Evolutionary conservation across 1,284 basidiomycete genomes (phyloP), one percentile per base, ranked within the genome.

Genomic region (Fistulina hepatica): DNA sequence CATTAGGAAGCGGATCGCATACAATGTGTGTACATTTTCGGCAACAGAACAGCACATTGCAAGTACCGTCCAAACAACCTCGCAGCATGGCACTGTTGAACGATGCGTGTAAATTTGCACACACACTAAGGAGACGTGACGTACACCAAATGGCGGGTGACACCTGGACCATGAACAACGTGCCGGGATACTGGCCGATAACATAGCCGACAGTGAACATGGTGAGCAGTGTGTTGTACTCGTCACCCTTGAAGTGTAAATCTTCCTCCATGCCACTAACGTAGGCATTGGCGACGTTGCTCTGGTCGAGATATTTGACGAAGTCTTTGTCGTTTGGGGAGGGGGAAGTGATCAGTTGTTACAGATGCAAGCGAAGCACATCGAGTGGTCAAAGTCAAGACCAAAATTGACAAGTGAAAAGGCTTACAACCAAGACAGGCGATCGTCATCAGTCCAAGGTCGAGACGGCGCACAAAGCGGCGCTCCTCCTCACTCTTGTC

Each of bases 221-320:
- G 3, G 41, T 42, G 12, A 36, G 22, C 6, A 41, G 31, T 13
- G 49, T 64, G 69, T 40, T 78, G 49, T 64, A 69, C 38, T 78
- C 61, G 35, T 68, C 69, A 8, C 73, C 73, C 33, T 60, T 52
- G 60, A 78, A 67, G 39, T 60, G 44, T 19, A 79, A 61, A 31
- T 76, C 74, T 48, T 79, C 73, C 42, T 66, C 69, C 76, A 81
- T 76, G 5, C 77, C 78, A 4, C 80, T 83, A 12, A 89, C 81
- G 54, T 82, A 83, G 6, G 78, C 76, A 55, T 81, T 80, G 41
- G 65, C 63, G 27, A 81, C 62, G 53, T 80, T 80, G 17, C 73
- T 73, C 41, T 75, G 61, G 53, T 80, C 75, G 15, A 81, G 62
- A 55, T 81, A 31, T 13, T 31, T 31, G 4, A n/a, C n/a, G n/a